These are phyloP conservation scores for Trichoderma atrobrunneum DNA, from an alignment of 2,329 filamentous ascomycete species.

Conservation along the genomic window DNA sequence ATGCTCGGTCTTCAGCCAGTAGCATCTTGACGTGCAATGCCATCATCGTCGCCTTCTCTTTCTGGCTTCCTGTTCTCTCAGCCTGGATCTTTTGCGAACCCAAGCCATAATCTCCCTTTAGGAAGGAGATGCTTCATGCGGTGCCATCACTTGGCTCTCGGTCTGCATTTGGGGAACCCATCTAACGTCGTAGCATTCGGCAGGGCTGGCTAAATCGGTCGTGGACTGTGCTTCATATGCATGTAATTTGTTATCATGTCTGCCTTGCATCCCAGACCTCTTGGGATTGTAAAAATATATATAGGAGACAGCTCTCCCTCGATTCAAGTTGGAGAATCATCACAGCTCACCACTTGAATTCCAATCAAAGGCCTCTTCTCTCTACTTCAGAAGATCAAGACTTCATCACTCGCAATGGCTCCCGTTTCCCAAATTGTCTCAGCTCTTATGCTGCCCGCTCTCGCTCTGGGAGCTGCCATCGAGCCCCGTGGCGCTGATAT, in stretches of 20 bases:
- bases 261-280: not conserved
- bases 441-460: constrained; percentile 15
- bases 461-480: constrained; percentile 15
- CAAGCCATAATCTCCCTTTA: not conserved
- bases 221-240: not conserved
- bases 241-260: not conserved
- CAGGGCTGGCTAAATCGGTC: not conserved
- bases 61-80: not conserved
- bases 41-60: constrained; percentile 5
- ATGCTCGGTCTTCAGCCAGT: not conserved
- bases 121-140: constrained; percentile 13
- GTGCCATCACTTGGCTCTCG: not conserved
- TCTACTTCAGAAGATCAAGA: not conserved
- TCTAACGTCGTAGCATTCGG: not conserved
- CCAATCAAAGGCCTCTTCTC: not conserved
- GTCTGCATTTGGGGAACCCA: not conserved
- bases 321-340: not conserved
- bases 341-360: not conserved
- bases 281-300: not conserved
- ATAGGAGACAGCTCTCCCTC: not conserved
- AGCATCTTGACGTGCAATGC: not conserved
- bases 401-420: not conserved
- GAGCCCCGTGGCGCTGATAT: constrained; percentile 21
- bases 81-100: constrained; percentile 16
- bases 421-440: not conserved